Conservation (phyloP, 2,329 filamentous ascomycete species). For the Cercospora sp. region DNA sequence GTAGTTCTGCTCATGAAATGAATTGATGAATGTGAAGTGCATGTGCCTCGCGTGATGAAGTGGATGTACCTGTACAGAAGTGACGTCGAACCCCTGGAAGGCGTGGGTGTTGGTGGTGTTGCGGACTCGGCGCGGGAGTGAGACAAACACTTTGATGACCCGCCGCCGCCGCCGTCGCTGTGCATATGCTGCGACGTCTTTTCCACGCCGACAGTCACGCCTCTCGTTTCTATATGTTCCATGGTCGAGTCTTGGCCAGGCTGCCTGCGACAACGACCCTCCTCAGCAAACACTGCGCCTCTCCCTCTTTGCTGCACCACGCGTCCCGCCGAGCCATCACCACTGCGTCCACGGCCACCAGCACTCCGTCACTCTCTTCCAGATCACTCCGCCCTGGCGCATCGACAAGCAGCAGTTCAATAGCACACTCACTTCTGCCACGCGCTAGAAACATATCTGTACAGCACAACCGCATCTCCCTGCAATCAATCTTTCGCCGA, state of each 20-base stretch:
- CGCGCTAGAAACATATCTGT: not conserved
- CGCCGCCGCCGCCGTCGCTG: not conserved
- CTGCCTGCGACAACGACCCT: not conserved
- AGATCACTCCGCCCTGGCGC: not conserved
- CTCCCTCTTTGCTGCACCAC: not conserved
- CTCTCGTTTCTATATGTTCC: constrained; percentile 11
- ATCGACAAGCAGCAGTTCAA: not conserved
- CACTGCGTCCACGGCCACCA: not conserved
- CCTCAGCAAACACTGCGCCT: constrained; percentile 4
- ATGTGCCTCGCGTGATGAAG: not conserved
- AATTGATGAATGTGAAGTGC: not conserved
- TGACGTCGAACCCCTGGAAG: constrained; percentile 1
- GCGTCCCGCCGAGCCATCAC: constrained; percentile 2
- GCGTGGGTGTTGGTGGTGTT: not conserved
- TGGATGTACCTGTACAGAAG: not conserved
- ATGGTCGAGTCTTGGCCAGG: constrained; percentile 1
- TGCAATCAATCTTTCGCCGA: not conserved
- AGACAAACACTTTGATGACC: constrained; percentile 7
- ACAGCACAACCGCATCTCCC: not conserved
- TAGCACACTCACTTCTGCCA: not conserved
- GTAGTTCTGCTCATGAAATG: not conserved
- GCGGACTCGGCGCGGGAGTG: not conserved
- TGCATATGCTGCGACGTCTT: not conserved
- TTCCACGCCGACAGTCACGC: not conserved
- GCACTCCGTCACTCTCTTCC: not conserved